phyloP scores from a whole-genome alignment of 257 asterid genomes.

The Nicotiana knightiana region DNA sequence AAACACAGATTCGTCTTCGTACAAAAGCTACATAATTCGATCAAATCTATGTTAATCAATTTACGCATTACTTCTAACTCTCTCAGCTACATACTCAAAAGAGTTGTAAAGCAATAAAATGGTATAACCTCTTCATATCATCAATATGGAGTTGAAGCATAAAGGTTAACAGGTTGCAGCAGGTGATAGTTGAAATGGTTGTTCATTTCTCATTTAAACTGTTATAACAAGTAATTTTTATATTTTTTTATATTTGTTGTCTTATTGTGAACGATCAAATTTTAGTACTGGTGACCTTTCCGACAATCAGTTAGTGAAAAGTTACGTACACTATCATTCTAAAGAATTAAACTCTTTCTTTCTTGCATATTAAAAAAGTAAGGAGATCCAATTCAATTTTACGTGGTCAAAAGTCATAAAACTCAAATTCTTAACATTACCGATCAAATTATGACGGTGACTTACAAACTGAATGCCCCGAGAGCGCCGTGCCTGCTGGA shows the following conservation, averaged over 20 bases:
- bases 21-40: background rate
- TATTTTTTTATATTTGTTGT: too few species aligned
- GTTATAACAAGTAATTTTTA: background rate
- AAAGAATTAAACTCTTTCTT: too few species aligned
- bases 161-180: background rate
- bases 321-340: too few species aligned
- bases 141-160: background rate
- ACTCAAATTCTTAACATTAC: background rate
- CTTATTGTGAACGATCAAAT: too few species aligned
- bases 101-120: background rate
- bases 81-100: background rate
- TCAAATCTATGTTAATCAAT: background rate
- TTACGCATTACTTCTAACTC: background rate
- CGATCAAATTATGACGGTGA: background rate
- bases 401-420: background rate
- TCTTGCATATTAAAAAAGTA: background rate
- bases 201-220: background rate
- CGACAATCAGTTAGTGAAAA: too few species aligned
- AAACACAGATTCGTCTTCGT: background rate
- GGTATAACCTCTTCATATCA: background rate
- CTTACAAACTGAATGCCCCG: background rate
- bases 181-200: background rate
- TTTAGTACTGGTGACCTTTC: too few species aligned
- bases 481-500: conserved; percentile 10
- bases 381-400: background rate